Evolutionary conservation across 805 yeast species (phyloP).

Genomic region (Hanseniaspora taiwanica): DNA sequence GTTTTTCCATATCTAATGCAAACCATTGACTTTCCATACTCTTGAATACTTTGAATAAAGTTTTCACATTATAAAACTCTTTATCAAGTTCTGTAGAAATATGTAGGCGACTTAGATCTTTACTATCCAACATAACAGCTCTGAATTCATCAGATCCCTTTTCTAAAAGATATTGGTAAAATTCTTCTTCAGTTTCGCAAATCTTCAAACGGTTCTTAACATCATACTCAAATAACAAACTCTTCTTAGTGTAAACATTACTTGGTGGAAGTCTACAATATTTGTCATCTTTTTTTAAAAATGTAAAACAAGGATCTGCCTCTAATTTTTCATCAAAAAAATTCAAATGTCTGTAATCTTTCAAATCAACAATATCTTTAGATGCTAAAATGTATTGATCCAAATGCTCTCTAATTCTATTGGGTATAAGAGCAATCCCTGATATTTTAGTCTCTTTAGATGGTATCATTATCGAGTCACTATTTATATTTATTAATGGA

Average conservation of each 20-base stretch:
- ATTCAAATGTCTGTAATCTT: background rate
- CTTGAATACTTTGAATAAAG: background rate
- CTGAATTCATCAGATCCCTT: background rate
- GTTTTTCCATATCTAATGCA: background rate
- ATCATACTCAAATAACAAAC: background rate
- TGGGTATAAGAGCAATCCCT: background rate
- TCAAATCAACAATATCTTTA: background rate
- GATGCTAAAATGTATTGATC: background rate
- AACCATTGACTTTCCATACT: background rate
- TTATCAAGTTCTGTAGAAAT: background rate
- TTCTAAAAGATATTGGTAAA: background rate
- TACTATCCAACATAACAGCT: background rate
- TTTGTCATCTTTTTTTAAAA: background rate
- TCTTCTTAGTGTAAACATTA: background rate
- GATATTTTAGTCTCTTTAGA: background rate
- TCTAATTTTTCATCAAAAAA: background rate
- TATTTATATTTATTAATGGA: background rate
- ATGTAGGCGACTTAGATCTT: background rate
- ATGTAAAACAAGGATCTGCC: background rate
- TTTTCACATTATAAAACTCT: background rate
- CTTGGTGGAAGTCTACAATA: background rate
- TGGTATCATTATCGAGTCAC: background rate
- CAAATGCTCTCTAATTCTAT: background rate
- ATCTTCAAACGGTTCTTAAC: background rate
- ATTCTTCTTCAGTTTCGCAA: background rate